Conservation (phyloP, 2,329 filamentous ascomycete species). For the Alternaria hordeiaustralica region DNA sequence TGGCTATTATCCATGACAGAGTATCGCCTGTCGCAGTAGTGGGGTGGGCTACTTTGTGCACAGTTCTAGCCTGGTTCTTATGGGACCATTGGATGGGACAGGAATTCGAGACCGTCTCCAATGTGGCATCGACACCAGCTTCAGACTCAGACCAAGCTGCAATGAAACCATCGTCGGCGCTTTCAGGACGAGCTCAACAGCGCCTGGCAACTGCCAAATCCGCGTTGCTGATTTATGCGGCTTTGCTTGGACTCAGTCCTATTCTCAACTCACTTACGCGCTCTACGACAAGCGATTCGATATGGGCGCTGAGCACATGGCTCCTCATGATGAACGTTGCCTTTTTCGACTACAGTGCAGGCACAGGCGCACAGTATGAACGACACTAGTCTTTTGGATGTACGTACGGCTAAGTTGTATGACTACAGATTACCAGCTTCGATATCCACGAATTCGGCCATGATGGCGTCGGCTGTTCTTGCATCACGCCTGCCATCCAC, state of each 20-base stretch:
- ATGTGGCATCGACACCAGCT: slow-evolving; percentile 26
- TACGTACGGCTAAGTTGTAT: slow-evolving; percentile 15
- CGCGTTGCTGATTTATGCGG: slow-evolving; percentile 89
- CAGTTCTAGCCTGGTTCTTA: slow-evolving; percentile 84
- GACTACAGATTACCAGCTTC: slow-evolving; percentile 69
- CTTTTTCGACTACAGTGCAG: slow-evolving; percentile 93
- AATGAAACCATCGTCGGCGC: slow-evolving; percentile 32
- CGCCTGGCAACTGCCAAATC: slow-evolving; percentile 87
- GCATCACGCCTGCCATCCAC: slow-evolving; percentile 88
- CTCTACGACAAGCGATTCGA: slow-evolving; percentile 91
- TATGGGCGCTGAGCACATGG: slow-evolving; percentile 96
- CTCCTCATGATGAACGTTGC: slow-evolving; percentile 94
- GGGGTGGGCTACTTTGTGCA: slow-evolving; percentile 80
- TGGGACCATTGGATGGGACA: slow-evolving; percentile 91
- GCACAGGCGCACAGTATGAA: slow-evolving; percentile 59
- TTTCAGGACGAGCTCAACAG: slow-evolving; percentile 65
- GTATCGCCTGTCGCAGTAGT: slow-evolving; percentile 91
- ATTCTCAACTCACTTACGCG: slow-evolving; percentile 96
- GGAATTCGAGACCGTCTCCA: slow-evolving; percentile 61
- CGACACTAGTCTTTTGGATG: background rate
- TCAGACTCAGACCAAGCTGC: background rate
- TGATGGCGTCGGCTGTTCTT: slow-evolving; percentile 95
- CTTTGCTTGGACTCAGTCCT: slow-evolving; percentile 86
- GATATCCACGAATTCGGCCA: slow-evolving; percentile 90
- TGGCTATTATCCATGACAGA: slow-evolving; percentile 84